phyloP scores from a whole-genome alignment of 2,329 filamentous ascomycete genomes.

The Colletotrichum shisoi region DNA sequence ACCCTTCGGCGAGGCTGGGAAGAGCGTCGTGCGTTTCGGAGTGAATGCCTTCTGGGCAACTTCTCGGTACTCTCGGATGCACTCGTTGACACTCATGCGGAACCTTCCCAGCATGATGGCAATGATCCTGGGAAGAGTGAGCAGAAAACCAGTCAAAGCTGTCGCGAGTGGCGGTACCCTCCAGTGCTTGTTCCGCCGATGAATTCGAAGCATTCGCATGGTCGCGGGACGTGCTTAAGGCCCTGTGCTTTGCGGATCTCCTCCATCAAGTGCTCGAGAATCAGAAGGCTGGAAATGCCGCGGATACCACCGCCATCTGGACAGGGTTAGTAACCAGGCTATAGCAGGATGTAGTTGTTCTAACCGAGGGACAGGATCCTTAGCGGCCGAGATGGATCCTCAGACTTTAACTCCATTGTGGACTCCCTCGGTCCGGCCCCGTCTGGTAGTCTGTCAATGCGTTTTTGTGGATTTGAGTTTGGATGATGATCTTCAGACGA shows the following conservation, averaged over 20 bases:
- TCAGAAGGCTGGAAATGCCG: conserved; percentile 44
- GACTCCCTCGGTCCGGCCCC: not conserved
- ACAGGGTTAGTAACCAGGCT: not conserved
- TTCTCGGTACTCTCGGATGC: conserved; percentile 45
- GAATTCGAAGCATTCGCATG: conserved; percentile 44
- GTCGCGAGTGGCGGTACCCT: conserved; percentile 37
- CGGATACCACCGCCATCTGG: conserved; percentile 45
- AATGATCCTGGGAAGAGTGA: conserved; percentile 45
- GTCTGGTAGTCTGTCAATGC: too few species aligned
- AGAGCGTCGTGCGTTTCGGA: conserved; percentile 21
- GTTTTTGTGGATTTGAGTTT: too few species aligned
- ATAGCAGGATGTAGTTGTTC: too few species aligned
- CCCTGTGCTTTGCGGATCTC: conserved; percentile 38
- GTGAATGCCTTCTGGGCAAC: conserved; percentile 30
- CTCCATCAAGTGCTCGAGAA: conserved; percentile 44
- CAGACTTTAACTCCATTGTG: not conserved
- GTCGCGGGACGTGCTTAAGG: conserved; percentile 39
- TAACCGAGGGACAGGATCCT: conserved; percentile 1
- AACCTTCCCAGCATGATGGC: conserved; percentile 55
- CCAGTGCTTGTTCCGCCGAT: conserved; percentile 46
- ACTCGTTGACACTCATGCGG: conserved; percentile 51
- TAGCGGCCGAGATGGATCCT: not conserved
- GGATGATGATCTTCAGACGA: too few species aligned
- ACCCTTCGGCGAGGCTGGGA: conserved; percentile 38
- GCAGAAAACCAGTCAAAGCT: conserved; percentile 29